Conservation (phyloP, 352 stramenopile genomes). For the Phytophthora agathidicida region DNA sequence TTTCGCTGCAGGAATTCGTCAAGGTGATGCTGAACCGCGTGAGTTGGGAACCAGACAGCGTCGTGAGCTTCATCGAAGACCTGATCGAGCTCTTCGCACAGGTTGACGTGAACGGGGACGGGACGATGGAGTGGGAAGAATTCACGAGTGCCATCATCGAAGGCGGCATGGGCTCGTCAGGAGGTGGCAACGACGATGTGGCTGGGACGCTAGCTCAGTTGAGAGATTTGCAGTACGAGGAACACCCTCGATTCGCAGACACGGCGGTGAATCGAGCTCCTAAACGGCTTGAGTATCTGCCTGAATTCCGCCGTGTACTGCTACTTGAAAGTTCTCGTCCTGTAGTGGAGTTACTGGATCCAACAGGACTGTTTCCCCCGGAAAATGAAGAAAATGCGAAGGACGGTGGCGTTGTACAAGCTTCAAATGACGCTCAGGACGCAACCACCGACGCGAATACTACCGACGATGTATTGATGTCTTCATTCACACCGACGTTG, state of each 20-base stretch:
- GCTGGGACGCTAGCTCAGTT: slow-evolving; percentile 47
- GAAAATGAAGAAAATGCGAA: slow-evolving; percentile 36
- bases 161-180: slow-evolving; percentile 61
- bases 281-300: slow-evolving; percentile 60
- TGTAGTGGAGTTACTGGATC: slow-evolving; percentile 72
- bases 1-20: slow-evolving; percentile 72
- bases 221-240: slow-evolving; percentile 78
- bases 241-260: slow-evolving; percentile 60
- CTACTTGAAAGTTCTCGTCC: slow-evolving; percentile 69
- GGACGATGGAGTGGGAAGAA: slow-evolving; percentile 85
- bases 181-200: slow-evolving; percentile 27
- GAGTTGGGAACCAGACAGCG: slow-evolving; percentile 57
- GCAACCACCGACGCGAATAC: not conserved
- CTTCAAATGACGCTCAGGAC: slow-evolving; percentile 15
- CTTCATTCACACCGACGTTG: slow-evolving; percentile 48
- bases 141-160: slow-evolving; percentile 87
- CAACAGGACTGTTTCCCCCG: slow-evolving; percentile 42
- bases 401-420: not conserved
- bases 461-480: slow-evolving; percentile 7
- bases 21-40: slow-evolving; percentile 77
- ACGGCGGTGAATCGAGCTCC: slow-evolving; percentile 56
- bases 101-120: slow-evolving; percentile 81
- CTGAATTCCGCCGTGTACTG: slow-evolving; percentile 65
- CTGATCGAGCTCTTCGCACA: slow-evolving; percentile 81
- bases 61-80: slow-evolving; percentile 71